Percentiles rank a stretch among this genome's conserved stretches.
Evolutionary conservation across 2,329 filamentous ascomycete genomes (phyloP).

Genomic region (Sporothrix luriei): DNA sequence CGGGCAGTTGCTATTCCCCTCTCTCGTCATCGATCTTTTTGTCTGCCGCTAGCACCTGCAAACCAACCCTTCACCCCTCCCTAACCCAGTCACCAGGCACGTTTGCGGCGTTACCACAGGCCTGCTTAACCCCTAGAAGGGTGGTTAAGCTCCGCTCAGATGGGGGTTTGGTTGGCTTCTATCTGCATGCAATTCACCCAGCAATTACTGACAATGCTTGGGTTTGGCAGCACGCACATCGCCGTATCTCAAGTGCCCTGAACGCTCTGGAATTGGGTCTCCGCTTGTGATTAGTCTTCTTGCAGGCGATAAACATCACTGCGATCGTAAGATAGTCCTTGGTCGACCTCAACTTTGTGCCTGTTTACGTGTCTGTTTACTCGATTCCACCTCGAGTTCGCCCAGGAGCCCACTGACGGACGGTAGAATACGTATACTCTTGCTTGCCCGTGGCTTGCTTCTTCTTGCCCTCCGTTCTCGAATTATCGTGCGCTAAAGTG

Average conservation of each 20-base stretch:
- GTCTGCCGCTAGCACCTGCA: neutral
- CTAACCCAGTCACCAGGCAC: neutral
- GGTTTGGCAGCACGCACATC: neutral
- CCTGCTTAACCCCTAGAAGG: slow-evolving; percentile 13
- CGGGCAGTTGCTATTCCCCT: neutral
- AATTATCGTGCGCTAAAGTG: neutral
- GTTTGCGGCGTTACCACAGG: neutral
- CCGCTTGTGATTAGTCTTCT: slow-evolving; percentile 7
- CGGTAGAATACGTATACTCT: neutral
- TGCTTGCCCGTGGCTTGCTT: neutral
- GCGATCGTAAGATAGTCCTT: neutral
- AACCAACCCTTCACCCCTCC: neutral
- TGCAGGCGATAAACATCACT: neutral
- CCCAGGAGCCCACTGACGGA: slow-evolving; percentile 4
- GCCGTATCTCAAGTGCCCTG: neutral
- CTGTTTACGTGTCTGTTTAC: slow-evolving; percentile 9
- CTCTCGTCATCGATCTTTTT: neutral
- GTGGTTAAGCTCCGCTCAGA: slow-evolving; percentile 24
- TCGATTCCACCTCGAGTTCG: neutral
- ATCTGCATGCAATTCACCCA: slow-evolving; percentile 13
- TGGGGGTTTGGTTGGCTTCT: neutral
- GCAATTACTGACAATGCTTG: neutral
- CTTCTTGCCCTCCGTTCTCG: neutral
- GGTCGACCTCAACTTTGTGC: neutral
- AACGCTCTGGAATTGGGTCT: neutral